Conservation (phyloP, 176 grass and related monocot species). For the Rhynchospora pubera region DNA sequence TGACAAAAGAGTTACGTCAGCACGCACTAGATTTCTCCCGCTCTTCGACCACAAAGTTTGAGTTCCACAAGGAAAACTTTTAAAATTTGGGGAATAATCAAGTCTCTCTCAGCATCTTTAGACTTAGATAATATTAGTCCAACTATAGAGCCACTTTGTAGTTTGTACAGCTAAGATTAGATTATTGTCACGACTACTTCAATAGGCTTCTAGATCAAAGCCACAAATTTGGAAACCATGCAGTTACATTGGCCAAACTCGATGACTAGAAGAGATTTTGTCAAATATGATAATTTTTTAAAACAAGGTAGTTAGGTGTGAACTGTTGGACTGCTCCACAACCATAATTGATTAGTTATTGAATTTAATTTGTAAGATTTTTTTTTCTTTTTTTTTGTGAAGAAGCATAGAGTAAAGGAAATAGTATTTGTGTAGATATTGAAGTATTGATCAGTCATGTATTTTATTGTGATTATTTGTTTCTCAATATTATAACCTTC, state of each 20-base stretch:
- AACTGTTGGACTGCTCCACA: background rate
- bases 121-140: background rate
- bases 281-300: background rate
- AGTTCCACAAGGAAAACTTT: slow-evolving; percentile 97
- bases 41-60: slow-evolving; percentile 63
- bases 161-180: slow-evolving; percentile 14
- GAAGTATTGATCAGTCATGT: background rate
- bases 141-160: slow-evolving; percentile 12
- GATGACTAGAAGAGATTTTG: background rate
- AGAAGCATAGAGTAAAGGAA: background rate
- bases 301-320: background rate
- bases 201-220: slow-evolving; percentile 2
- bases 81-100: slow-evolving; percentile 29
- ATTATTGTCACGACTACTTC: background rate
- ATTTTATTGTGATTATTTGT: background rate
- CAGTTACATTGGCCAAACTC: background rate
- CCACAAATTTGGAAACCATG: background rate
- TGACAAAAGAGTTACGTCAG: slow-evolving; percentile 81
- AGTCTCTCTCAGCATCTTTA: slow-evolving; percentile 13
- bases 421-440: slow-evolving; percentile 3
- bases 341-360: background rate
- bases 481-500: background rate
- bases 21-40: slow-evolving; percentile 78
- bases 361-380: background rate
- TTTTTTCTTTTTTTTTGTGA: slow-evolving; percentile 18